Conservation (phyloP, 768 basidiomycete species). For the Clitopilus hobsonii region DNA sequence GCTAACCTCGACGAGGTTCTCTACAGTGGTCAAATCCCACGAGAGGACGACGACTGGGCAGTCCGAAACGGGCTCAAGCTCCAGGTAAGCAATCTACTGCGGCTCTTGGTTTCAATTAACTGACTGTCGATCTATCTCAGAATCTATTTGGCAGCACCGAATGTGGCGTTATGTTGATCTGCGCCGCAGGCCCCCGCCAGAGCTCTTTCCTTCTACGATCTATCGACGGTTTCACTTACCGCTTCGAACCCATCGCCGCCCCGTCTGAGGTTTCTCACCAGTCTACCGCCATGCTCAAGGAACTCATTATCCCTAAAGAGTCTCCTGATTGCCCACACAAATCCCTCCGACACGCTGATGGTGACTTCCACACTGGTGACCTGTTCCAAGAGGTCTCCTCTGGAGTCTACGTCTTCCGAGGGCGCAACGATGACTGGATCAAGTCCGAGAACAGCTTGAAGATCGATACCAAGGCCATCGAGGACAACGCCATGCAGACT, state of each 20-base stretch:
- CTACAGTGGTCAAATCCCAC: conserved; percentile 58
- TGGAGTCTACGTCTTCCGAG: conserved; percentile 50
- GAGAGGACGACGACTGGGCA: conserved; percentile 72
- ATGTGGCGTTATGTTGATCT: conserved; percentile 67
- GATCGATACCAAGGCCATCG: conserved; percentile 74
- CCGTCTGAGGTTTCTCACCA: conserved; percentile 34
- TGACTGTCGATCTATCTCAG: conserved; percentile 31
- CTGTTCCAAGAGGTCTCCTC: conserved; percentile 51
- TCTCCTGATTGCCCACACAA: conserved; percentile 57
- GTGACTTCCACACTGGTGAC: conserved; percentile 68
- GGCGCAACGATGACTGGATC: conserved; percentile 71
- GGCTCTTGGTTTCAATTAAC: conserved; percentile 16
- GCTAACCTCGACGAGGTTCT: conserved; percentile 56
- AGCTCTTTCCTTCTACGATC: conserved; percentile 50
- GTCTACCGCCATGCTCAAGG: conserved; percentile 45
- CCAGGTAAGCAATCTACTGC: conserved; percentile 38
- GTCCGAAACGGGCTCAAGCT: conserved; percentile 58
- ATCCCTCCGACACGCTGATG: conserved; percentile 47
- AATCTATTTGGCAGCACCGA: conserved; percentile 84
- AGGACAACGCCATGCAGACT: conserved; percentile 66
- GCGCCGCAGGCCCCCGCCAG: conserved; percentile 47
- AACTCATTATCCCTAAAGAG: conserved; percentile 51
- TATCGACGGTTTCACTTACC: conserved; percentile 60
- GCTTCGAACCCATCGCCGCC: conserved; percentile 54
- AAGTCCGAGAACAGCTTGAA: conserved; percentile 64